Conservation (phyloP, 345 rosid species). For the Bruguiera sexangula region DNA sequence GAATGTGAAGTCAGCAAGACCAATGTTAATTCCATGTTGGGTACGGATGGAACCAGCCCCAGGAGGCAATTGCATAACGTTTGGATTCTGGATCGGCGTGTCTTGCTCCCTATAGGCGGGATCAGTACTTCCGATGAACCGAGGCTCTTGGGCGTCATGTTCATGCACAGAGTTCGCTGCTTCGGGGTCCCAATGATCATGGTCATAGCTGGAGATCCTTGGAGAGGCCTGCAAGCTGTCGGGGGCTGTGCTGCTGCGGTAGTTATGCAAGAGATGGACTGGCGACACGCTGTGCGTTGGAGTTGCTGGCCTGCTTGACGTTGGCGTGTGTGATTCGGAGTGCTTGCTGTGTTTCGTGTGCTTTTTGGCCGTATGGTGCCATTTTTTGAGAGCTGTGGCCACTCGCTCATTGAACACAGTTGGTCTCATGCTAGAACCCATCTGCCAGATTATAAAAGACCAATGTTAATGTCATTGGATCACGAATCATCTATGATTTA, state of each 20-base stretch:
- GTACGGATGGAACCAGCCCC: slow-evolving; percentile 21
- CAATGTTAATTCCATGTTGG: slow-evolving; percentile 13
- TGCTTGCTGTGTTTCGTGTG: slow-evolving; percentile 51
- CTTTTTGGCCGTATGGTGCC: slow-evolving; percentile 71
- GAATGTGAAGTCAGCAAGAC: slow-evolving; percentile 24
- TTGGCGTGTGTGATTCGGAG: slow-evolving; percentile 49
- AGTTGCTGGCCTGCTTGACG: slow-evolving; percentile 65
- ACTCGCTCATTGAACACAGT: slow-evolving; percentile 73
- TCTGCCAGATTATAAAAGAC: slow-evolving; percentile 35
- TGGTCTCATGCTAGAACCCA: slow-evolving; percentile 88
- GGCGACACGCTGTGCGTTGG: slow-evolving; percentile 70
- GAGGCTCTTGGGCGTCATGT: slow-evolving; percentile 16
- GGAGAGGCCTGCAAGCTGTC: slow-evolving; percentile 46
- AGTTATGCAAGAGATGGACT: slow-evolving; percentile 56
- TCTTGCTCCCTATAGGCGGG: slow-evolving; percentile 19
- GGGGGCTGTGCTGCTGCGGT: slow-evolving; percentile 38
- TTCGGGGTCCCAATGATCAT: slow-evolving; percentile 49
- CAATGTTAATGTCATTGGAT: background rate
- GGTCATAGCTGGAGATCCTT: slow-evolving; percentile 25
- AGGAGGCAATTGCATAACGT: slow-evolving; percentile 18
- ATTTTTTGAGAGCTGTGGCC: slow-evolving; percentile 65
- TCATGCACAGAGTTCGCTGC: slow-evolving; percentile 38
- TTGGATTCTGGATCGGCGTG: slow-evolving; percentile 16
- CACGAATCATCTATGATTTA: background rate
- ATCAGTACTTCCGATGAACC: slow-evolving; percentile 5